These are phyloP conservation scores for Tolypocladium inflatum DNA, from an alignment of 2,329 filamentous ascomycete genomes.

Conservation along the genomic window DNA sequence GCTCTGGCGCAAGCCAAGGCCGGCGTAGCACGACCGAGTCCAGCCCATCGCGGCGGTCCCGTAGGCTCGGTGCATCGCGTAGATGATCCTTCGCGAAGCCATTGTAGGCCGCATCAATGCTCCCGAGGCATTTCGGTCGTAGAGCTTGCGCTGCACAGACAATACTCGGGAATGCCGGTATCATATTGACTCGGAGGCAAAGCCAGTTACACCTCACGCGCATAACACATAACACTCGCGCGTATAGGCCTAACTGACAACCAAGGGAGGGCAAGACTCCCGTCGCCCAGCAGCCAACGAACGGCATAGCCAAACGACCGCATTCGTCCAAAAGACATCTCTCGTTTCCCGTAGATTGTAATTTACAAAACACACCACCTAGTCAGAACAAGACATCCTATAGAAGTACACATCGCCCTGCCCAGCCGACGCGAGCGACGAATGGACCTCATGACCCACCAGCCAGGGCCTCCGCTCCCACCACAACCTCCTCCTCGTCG, in stretches of 20 bases:
- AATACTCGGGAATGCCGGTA: too few relatives aligned
- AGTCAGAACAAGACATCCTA: conserved; percentile 1
- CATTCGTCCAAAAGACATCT: background rate
- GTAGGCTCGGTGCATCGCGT: too few relatives aligned
- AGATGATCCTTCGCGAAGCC: too few relatives aligned
- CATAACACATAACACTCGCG: too few relatives aligned
- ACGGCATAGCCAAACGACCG: background rate
- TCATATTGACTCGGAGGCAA: too few relatives aligned
- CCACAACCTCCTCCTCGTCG: conserved; percentile 42
- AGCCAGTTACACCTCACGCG: too few relatives aligned
- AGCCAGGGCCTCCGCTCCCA: conserved; percentile 9
- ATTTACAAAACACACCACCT: conserved; percentile 2
- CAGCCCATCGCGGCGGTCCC: too few relatives aligned
- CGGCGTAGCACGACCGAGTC: too few relatives aligned
- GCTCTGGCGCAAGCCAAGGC: too few relatives aligned
- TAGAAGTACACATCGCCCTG: conserved; percentile 2
- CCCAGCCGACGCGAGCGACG: background rate
- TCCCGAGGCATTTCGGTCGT: background rate
- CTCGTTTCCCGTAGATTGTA: conserved; percentile 3
- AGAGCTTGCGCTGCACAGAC: too few relatives aligned
- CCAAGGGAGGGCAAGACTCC: background rate
- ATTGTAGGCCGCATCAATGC: background rate
- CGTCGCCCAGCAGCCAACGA: background rate
- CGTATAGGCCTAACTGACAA: background rate
- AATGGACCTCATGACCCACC: background rate